Percentiles rank a stretch among this genome's conserved stretches.
Conservation (phyloP, 2,329 filamentous ascomycete species). For the Hyphodiscus sp. region DNA sequence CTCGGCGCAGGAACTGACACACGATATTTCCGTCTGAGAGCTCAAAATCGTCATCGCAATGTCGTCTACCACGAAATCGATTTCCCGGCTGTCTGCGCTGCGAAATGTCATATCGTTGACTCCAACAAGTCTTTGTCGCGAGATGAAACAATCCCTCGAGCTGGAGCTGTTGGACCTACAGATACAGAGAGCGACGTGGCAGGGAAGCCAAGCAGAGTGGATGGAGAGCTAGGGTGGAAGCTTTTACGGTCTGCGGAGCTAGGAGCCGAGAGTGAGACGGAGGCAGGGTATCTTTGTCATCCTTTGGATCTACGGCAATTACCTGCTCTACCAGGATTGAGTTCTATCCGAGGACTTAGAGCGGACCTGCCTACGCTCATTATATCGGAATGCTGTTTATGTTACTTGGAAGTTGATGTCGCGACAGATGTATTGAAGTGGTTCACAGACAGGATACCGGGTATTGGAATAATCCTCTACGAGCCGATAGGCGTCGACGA, state of each 20-base stretch:
- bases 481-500: slow-evolving; percentile 82
- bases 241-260: slow-evolving; percentile 9
- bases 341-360: slow-evolving; percentile 40
- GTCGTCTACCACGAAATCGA: slow-evolving; percentile 89
- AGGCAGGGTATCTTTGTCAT: slow-evolving; percentile 41
- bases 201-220: slow-evolving; percentile 20
- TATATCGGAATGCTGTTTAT: slow-evolving; percentile 91
- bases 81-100: slow-evolving; percentile 66
- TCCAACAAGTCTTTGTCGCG: not conserved
- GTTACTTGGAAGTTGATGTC: slow-evolving; percentile 67
- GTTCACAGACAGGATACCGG: slow-evolving; percentile 48
- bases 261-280: not conserved
- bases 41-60: slow-evolving; percentile 24
- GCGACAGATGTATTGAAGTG: slow-evolving; percentile 59
- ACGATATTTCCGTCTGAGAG: slow-evolving; percentile 65
- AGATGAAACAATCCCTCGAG: not conserved
- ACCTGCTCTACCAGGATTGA: slow-evolving; percentile 8
- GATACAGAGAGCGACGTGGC: slow-evolving; percentile 21
- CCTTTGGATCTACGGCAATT: slow-evolving; percentile 32
- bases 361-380: slow-evolving; percentile 68
- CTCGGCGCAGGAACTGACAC: slow-evolving; percentile 94
- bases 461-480: slow-evolving; percentile 66
- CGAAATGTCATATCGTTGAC: slow-evolving; percentile 35
- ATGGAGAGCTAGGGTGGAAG: slow-evolving; percentile 23
- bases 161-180: not conserved